These are phyloP conservation scores for Inonotus hispidus DNA, from an alignment of 1,284 basidiomycete genomes.

Conservation along the genomic window DNA sequence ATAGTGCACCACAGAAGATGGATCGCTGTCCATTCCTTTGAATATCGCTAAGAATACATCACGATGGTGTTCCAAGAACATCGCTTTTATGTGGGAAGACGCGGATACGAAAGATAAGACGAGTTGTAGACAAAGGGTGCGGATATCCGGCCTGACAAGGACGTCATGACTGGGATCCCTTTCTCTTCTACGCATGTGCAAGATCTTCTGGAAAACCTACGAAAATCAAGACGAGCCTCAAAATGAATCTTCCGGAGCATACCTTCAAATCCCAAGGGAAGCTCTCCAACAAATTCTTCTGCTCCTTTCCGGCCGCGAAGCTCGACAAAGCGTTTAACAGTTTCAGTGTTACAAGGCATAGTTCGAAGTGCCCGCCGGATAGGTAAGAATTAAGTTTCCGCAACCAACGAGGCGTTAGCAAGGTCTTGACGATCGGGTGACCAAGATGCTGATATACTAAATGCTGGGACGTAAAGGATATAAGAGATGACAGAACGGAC, in stretches of 20 bases:
- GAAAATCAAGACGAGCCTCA: conserved; percentile 11
- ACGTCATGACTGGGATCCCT: conserved; percentile 38
- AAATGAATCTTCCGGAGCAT: conserved; percentile 13
- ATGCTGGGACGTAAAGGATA: conserved; percentile 58
- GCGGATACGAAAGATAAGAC: conserved; percentile 64
- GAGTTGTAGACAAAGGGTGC: conserved; percentile 62
- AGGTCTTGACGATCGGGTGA: conserved; percentile 49
- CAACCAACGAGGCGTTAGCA: conserved; percentile 50
- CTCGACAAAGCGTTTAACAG: conserved; percentile 53
- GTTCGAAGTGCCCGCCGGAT: conserved; percentile 52
- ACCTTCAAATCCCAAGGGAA: conserved; percentile 79
- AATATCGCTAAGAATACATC: conserved; percentile 60
- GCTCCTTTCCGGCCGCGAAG: conserved; percentile 61
- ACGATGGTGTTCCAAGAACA: conserved; percentile 63
- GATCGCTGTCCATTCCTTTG: conserved; percentile 60
- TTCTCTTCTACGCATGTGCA: conserved; percentile 61
- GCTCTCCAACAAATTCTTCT: conserved; percentile 51
- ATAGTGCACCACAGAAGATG: conserved; percentile 47
- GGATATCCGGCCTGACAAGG: conserved; percentile 48
- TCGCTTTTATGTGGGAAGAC: conserved; percentile 45
- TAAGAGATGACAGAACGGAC: conserved; percentile 48
- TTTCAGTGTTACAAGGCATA: conserved; percentile 59
- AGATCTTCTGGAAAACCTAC: conserved; percentile 59
- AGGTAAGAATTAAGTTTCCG: conserved; percentile 55
- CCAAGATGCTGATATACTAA: conserved; percentile 59